A percentile compares a stretch with the other conserved stretches of the same genome.
Conservation (phyloP, 495 filamentous ascomycete genomes). For the Neurospora sp. region DNA sequence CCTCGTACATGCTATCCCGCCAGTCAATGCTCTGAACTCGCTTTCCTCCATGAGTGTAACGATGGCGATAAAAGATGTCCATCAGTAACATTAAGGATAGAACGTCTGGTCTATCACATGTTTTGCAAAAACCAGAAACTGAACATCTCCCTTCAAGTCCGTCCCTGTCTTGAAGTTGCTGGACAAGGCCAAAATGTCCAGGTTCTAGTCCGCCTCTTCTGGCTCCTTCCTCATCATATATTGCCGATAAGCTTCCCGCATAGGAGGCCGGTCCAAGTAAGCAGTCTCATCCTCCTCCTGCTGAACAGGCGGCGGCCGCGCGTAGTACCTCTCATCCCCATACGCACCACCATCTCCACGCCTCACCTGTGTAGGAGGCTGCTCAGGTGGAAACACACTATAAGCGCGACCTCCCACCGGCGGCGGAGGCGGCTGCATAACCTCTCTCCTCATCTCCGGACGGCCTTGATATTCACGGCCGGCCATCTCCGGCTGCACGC, state of each 20-base stretch:
- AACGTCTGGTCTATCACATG: neutral
- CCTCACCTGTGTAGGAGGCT: slow-evolving; percentile 12
- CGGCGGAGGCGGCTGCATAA: slow-evolving; percentile 15
- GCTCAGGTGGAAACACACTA: slow-evolving; percentile 28
- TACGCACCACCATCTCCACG: slow-evolving; percentile 27
- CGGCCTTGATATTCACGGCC: slow-evolving; percentile 29
- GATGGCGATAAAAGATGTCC: neutral
- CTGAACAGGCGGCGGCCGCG: slow-evolving; percentile 5
- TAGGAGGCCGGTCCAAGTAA: slow-evolving; percentile 33
- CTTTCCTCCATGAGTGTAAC: neutral
- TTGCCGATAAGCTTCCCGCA: slow-evolving; percentile 24
- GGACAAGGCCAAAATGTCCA: too few species aligned
- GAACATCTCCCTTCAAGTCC: neutral
- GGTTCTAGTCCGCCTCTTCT: neutral
- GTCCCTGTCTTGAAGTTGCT: neutral
- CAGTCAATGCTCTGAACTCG: neutral
- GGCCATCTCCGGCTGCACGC: slow-evolving; percentile 31
- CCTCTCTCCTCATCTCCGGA: slow-evolving; percentile 30
- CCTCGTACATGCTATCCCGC: neutral
- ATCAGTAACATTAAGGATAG: neutral
- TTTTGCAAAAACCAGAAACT: neutral
- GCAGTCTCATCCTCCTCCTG: slow-evolving; percentile 33
- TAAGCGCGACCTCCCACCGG: slow-evolving; percentile 28
- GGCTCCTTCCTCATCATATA: neutral
- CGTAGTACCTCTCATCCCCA: slow-evolving; percentile 25